Evolutionary conservation across 2,329 filamentous ascomycete genomes (phyloP).

Genomic region (Trichoderma cornu-damae): DNA sequence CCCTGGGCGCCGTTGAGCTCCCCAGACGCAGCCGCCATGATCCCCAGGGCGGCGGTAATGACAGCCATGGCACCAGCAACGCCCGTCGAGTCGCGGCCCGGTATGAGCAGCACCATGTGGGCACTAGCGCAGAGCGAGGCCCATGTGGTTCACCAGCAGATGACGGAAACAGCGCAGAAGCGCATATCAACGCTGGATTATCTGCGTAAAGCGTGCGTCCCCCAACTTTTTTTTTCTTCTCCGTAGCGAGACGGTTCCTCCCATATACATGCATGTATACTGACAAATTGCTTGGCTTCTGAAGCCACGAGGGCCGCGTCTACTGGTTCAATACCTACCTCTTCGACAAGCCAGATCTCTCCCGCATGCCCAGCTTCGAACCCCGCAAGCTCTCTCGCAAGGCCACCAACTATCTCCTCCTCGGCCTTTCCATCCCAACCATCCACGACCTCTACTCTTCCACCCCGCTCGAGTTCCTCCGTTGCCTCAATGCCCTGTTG

Average conservation of each 20-base stretch:
- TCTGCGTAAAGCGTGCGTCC: constrained; percentile 76
- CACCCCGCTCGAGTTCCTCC: constrained; percentile 78
- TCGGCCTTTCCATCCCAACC: constrained; percentile 84
- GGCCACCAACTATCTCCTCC: constrained; percentile 87
- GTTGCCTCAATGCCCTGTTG: constrained; percentile 77
- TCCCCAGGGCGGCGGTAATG: constrained; percentile 17
- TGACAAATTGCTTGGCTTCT: background rate
- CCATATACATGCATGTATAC: no score
- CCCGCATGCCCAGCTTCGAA: constrained; percentile 80
- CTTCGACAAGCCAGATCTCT: constrained; percentile 76
- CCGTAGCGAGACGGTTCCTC: background rate
- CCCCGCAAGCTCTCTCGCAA: constrained; percentile 77
- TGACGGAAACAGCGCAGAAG: constrained; percentile 85
- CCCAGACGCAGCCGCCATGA: constrained; percentile 12
- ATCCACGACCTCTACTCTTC: constrained; percentile 83
- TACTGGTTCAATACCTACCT: constrained; percentile 99
- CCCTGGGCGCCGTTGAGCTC: constrained; percentile 21
- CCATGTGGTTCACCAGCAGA: constrained; percentile 51
- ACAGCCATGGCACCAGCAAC: constrained; percentile 24
- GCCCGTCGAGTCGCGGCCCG: constrained; percentile 10
- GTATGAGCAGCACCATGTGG: constrained; percentile 24
- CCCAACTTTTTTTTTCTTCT: background rate
- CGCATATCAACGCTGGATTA: constrained; percentile 93
- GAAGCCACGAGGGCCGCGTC: constrained; percentile 82
- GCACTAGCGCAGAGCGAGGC: constrained; percentile 40